Evolutionary conservation across 2,329 filamentous ascomycete genomes (phyloP).

Genomic region (Paraphoma chrysanthemicola): DNA sequence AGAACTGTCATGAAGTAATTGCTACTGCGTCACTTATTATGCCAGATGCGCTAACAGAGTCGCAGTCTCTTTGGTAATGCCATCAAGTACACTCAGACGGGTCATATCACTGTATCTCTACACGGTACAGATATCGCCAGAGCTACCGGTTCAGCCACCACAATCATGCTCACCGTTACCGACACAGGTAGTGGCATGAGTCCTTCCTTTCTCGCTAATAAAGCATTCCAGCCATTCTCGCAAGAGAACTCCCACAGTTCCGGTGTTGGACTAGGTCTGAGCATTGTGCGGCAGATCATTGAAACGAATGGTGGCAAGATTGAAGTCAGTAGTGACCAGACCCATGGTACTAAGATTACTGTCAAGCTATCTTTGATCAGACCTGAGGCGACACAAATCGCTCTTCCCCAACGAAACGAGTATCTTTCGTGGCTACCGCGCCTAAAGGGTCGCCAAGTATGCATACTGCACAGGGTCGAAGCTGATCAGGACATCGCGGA

Average conservation of each 20-base stretch:
- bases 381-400: conserved; percentile 3
- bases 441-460: conserved; percentile 28
- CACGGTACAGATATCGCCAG: conserved; percentile 10
- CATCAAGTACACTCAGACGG: conserved; percentile 43
- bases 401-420: conserved; percentile 4
- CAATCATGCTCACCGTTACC: conserved; percentile 43
- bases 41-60: not conserved
- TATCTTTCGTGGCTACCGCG: conserved; percentile 17
- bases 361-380: conserved; percentile 26
- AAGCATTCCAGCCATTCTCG: conserved; percentile 42
- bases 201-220: conserved; percentile 36
- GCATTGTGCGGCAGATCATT: conserved; percentile 38
- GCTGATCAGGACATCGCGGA: not conserved
- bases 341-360: conserved; percentile 22
- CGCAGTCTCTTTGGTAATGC: conserved; percentile 44
- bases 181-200: conserved; percentile 46
- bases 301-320: conserved; percentile 38
- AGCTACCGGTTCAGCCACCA: conserved; percentile 8
- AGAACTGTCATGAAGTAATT: conserved; percentile 1
- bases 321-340: conserved; percentile 29
- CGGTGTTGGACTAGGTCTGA: conserved; percentile 37
- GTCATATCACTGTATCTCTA: conserved; percentile 38
- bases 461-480: conserved; percentile 27
- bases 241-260: conserved; percentile 38
- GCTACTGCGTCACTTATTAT: not conserved